Percentiles rank a stretch among this genome's conserved stretches.
These are phyloP conservation scores for Collybia sp. DNA, from an alignment of 768 basidiomycete genomes.

Conservation along the genomic window DNA sequence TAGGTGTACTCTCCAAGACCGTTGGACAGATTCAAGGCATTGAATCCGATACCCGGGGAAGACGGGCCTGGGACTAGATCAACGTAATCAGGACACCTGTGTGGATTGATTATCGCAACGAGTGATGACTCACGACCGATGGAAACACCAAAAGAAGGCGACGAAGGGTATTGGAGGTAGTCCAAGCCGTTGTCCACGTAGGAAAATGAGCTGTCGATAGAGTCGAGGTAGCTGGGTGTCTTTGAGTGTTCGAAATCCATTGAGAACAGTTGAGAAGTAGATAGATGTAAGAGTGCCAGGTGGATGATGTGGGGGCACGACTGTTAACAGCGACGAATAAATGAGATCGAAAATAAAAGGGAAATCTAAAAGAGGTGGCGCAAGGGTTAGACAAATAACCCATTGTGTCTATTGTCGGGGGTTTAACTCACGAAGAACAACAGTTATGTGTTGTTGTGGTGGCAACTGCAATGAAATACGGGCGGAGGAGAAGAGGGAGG, in stretches of 20 bases:
- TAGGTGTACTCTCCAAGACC: constrained; percentile 53
- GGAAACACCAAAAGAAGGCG: constrained; percentile 52
- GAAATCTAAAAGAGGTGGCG: constrained; percentile 13
- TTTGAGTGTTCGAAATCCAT: constrained; percentile 50
- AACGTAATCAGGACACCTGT: constrained; percentile 9
- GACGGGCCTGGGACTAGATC: constrained; percentile 47
- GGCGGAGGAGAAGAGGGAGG: constrained; percentile 28
- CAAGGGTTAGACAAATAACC: constrained; percentile 9
- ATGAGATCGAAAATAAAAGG: constrained; percentile 18
- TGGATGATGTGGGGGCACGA: constrained; percentile 2
- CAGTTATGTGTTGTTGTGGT: constrained; percentile 14
- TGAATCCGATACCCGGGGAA: constrained; percentile 62
- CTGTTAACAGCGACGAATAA: constrained; percentile 13
- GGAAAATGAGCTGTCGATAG: constrained; percentile 37
- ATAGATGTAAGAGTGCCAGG: constrained; percentile 26
- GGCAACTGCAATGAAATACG: constrained; percentile 35
- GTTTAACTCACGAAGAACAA: constrained; percentile 14
- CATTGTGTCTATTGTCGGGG: constrained; percentile 10
- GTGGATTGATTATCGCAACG: constrained; percentile 1
- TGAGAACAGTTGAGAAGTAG: constrained; percentile 21
- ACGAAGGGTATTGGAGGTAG: constrained; percentile 70
- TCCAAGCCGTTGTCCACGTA: constrained; percentile 51
- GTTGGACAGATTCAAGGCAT: constrained; percentile 51
- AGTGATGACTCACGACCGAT: constrained; percentile 52
- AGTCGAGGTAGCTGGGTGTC: constrained; percentile 43